These are phyloP conservation scores for Fraxinus greggii DNA, from an alignment of 305 asterid species.

Conservation along the genomic window DNA sequence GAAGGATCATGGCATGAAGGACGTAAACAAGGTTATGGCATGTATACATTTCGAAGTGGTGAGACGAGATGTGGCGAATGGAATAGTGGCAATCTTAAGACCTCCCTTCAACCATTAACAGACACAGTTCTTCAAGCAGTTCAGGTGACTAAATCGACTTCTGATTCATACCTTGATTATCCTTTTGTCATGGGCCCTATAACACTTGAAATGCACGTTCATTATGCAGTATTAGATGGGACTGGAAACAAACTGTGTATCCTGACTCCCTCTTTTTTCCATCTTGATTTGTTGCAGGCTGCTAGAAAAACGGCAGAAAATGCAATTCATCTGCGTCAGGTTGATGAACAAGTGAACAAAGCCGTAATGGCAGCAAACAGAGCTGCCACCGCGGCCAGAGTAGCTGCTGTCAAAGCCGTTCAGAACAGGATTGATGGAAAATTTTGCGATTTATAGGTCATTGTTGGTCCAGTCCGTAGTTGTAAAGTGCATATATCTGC, in stretches of 20 bases:
- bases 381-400: slow-evolving; percentile 87
- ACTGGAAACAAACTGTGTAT: not conserved
- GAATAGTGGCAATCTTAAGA: slow-evolving; percentile 63
- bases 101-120: slow-evolving; percentile 37
- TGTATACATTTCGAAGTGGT: slow-evolving; percentile 72
- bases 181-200: not conserved
- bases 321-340: slow-evolving; percentile 44
- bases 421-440: slow-evolving; percentile 74
- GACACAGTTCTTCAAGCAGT: slow-evolving; percentile 62
- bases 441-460: slow-evolving; percentile 52
- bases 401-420: slow-evolving; percentile 90
- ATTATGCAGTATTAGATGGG: not conserved
- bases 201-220: not conserved
- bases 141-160: slow-evolving; percentile 42
- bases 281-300: slow-evolving; percentile 44
- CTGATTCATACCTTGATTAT: not conserved
- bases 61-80: slow-evolving; percentile 77
- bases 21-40: slow-evolving; percentile 76
- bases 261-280: not conserved
- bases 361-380: slow-evolving; percentile 67
- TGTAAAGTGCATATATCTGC: slow-evolving; percentile 46
- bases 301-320: slow-evolving; percentile 68
- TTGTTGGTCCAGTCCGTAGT: slow-evolving; percentile 21
- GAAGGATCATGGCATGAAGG: slow-evolving; percentile 99
- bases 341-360: slow-evolving; percentile 79